Evolutionary conservation across 2,329 filamentous ascomycete species (phyloP), one percentile per base, ranked within the genome.

Genomic region (Cladophialophora immunda): DNA sequence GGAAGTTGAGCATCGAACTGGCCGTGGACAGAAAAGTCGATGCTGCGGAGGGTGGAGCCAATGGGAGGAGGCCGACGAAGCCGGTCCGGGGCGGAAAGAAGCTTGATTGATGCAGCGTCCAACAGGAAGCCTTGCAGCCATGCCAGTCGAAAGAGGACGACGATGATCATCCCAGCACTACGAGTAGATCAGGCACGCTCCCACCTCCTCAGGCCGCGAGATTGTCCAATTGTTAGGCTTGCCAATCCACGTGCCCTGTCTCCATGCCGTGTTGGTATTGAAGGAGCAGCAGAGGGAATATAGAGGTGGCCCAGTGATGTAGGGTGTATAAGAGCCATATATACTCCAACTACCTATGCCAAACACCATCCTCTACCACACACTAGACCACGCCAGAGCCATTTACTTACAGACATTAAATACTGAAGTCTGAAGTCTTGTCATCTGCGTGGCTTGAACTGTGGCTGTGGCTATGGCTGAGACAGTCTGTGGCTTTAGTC

Each of bases 51-150:
- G 34, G 19, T 25, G 25, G 55, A 58, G 55, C 38, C 19, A 58
- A 38, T 58, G 19, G 55, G 55, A 25, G 11, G 38, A 25, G 17
- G 17, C 25, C 30, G 30, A 22, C 25, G n/a, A 19, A 34, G 22
- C 55, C 54, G 54, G n/a, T 36, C 27, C 19, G 45, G 45, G 45
- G 45, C 45, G 45, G 45, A 25, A 50, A 13, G 45, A 50, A 50
- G 45, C 45, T 50, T 50, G 19, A 50, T 50, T 50, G 38, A 45
- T 45, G 17, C 9, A 34, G 17, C 27, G 34, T 29, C 13, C 27
- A 56, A 55, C 27, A 19, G 27, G 27, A 19, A 19, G 53, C n/a
- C 29, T 34, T 56, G 17, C 22, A 58, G 15, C n/a, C n/a, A n/a
- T n/a, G n/a, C n/a, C n/a, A n/a, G n/a, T n/a, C n/a, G n/a, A n/a